Evolutionary conservation across 2,329 filamentous ascomycete species (phyloP), one percentile per base, ranked within the genome.

Genomic region (Mycosphaerelloides madeirae): DNA sequence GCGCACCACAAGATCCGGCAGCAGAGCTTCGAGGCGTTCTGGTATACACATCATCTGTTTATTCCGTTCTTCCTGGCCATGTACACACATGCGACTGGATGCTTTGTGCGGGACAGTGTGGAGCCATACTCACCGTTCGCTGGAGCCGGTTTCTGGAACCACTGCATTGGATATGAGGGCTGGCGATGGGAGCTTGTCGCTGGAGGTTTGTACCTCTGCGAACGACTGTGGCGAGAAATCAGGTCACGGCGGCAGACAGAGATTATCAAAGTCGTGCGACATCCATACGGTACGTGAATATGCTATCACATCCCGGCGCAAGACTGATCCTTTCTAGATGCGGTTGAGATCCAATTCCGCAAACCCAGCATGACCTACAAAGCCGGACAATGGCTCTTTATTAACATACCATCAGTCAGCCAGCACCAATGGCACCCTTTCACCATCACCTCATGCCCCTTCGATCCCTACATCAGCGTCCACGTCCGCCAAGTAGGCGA

Each of bases 21-120:
- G 65, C 93, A 98, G 65, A 95, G 88, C 0, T 98, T 90, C 63
- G 93, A 98, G 71, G 94, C 91, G 0, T 98, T 98, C 66, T 98
- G 93, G 93, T 98, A 98, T 70, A 95, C 89, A 0, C 93, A 98
- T 68, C 93, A 98, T 61, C 79, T 98, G n/a, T 97, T 97, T 62
- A 85, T 98, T 49, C 91, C 93, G 1, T 98, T 98, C 68, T 71
- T 97, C 61, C 76, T 98, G 34, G 91, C 80, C 35, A 81, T 98
- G 56, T 98, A 97, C 69, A 97, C 91, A 11, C 93, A 98, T 67
- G 91, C 93, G 1, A 87, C 87, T 6, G 90, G 89, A 48, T 98
- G 93, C 70, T 98, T 98, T 71, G 93, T 98, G 31, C 86, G 93
- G 55, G 90, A 96, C 63, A 84, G 82, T 1, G 66, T 74, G 5